phyloP scores from a whole-genome alignment of 108 stramenopile genomes.

The Pseudonitzschia multiseries region DNA sequence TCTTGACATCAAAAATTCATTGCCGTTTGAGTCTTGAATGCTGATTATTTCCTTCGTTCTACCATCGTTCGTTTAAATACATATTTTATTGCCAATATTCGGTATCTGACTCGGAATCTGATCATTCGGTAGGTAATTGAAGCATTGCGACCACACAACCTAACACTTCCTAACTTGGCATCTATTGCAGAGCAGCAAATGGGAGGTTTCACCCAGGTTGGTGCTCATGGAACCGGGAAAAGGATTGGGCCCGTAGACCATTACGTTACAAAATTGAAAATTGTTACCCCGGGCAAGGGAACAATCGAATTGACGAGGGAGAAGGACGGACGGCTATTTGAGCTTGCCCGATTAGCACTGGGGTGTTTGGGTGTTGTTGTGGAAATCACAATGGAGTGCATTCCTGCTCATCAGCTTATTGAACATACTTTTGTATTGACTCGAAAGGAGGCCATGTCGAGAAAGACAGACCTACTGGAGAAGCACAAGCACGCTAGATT shows the following conservation, averaged over 20 bases:
- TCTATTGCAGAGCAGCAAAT: slow-evolving; percentile 97
- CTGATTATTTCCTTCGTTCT: slow-evolving; percentile 76
- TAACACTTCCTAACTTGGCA: slow-evolving; percentile 96
- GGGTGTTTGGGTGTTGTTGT: slow-evolving; percentile 95
- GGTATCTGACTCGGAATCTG: slow-evolving; percentile 74
- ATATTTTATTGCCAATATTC: no score
- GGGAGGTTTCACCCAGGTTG: slow-evolving; percentile 93
- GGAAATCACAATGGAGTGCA: slow-evolving; percentile 86
- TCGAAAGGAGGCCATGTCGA: slow-evolving; percentile 69
- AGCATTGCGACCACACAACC: slow-evolving; percentile 61
- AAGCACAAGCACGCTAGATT: slow-evolving; percentile 93
- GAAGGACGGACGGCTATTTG: slow-evolving; percentile 72
- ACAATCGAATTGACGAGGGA: slow-evolving; percentile 70
- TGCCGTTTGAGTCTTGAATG: slow-evolving; percentile 56
- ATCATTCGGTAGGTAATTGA: slow-evolving; percentile 57
- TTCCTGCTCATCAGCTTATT: slow-evolving; percentile 88
- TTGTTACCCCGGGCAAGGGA: slow-evolving; percentile 88
- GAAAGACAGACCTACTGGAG: slow-evolving; percentile 56
- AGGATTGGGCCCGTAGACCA: slow-evolving; percentile 92
- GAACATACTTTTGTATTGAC: slow-evolving; percentile 91
- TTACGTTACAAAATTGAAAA: slow-evolving; percentile 83
- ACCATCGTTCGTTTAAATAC: not conserved
- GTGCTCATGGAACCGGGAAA: slow-evolving; percentile 97
- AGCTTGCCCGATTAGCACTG: slow-evolving; percentile 86
- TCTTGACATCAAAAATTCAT: not conserved